Evolutionary conservation across 2,329 filamentous ascomycete species (phyloP), one percentile per base, ranked within the genome.

Genomic region (Xylariales sp.): DNA sequence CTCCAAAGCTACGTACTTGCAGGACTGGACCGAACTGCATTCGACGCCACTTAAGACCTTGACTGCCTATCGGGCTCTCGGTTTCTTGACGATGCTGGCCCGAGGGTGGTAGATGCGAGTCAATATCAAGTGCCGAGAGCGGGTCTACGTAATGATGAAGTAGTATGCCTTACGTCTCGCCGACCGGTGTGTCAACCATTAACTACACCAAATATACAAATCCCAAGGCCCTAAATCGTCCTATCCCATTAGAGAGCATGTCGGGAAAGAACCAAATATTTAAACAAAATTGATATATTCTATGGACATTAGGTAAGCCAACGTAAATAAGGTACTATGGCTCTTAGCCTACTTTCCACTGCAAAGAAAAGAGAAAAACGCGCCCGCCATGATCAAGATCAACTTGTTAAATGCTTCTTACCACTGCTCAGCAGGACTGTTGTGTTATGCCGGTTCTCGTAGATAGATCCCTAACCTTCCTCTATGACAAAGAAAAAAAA

Each of bases 401-500:
- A 68, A 68, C 66, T 68, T 68, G 66, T 45, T 62, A 18, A 48
- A 54, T 64, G 48, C 30, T 49, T 61, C 56, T 68, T 69, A 74
- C 72, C 65, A 56, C 73, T 75, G 73, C 73, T 68, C 73, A 75
- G 74, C 73, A 75, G 73, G 73, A 69, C 61, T 54, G 34, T 72
- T 69, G 53, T 68, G 57, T 65, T 63, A 28, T 53, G 48, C 46
- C 62, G 56, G 41, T 62, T 58, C 52, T 49, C 53, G 32, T 52
- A 52, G 63, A 59, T 57, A 43, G 28, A 54, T 55, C 56, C 65
- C 14, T 68, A 65, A 23, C 50, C 34, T 10, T 54, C 43, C 45
- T 68, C 63, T 64, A 54, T 70, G 52, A 53, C 36, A 58, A 34
- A 45, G 23, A 60, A 53, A 50, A 53, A 50, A 62, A 55, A 50